A percentile compares a stretch with the other conserved stretches of the same genome.
Evolutionary conservation across 2,329 filamentous ascomycete species (phyloP).

Genomic region (Tolypocladium pustulatum): DNA sequence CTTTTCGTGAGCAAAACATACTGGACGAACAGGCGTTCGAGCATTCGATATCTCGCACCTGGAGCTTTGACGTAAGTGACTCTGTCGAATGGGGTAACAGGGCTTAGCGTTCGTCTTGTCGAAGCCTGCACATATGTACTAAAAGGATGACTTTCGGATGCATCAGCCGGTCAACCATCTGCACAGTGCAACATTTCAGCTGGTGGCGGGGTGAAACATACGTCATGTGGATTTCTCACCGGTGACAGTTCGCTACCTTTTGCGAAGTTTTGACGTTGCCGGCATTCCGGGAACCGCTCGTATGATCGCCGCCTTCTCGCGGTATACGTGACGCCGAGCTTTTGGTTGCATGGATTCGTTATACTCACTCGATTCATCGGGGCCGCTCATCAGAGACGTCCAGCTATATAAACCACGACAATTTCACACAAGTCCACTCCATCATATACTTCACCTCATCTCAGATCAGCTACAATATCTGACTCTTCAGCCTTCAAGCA

Average conservation of each 20-base stretch:
- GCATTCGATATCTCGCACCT: no score
- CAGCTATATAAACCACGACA: not conserved
- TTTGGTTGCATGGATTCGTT: not conserved
- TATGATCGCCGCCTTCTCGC: not conserved
- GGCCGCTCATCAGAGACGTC: no score
- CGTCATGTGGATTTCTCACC: not conserved
- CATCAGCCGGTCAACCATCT: not conserved
- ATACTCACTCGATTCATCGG: not conserved
- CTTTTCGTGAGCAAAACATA: no score
- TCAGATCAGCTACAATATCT: not conserved
- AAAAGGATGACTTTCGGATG: not conserved
- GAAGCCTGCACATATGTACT: not conserved
- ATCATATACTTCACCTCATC: not conserved
- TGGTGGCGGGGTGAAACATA: not conserved
- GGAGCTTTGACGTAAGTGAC: not conserved
- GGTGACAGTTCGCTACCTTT: no score
- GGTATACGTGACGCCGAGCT: not conserved
- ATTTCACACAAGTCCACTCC: not conserved
- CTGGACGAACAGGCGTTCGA: no score
- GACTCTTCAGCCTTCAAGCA: not conserved
- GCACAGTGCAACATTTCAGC: no score
- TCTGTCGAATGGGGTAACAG: not conserved
- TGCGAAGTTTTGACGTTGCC: not conserved
- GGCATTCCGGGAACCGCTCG: no score
- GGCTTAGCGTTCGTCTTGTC: not conserved